Conservation (phyloP, 2,329 filamentous ascomycete species). For the Orbilia brochopaga region DNA sequence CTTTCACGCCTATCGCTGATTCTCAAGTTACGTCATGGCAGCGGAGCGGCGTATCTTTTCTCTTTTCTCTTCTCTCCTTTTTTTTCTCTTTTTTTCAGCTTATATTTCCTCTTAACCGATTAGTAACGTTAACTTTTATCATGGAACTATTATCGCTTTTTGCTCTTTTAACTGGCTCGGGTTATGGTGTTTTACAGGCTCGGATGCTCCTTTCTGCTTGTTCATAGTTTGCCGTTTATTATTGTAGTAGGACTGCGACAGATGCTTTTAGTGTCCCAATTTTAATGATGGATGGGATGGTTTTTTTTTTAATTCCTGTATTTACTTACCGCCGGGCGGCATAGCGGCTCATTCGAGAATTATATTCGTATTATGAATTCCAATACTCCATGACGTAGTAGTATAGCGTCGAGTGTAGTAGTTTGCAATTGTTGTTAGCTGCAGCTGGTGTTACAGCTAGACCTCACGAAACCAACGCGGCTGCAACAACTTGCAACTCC, state of each 20-base stretch:
- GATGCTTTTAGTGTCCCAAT: neutral
- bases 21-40: too few species aligned
- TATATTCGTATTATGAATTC: neutral
- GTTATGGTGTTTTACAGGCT: neutral
- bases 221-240: neutral
- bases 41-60: too few species aligned
- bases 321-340: neutral
- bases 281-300: slow-evolving; percentile 7
- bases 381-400: neutral
- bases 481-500: neutral
- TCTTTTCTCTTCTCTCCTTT: too few species aligned
- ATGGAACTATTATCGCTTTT: neutral
- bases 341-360: neutral
- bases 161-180: neutral
- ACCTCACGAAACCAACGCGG: too few species aligned
- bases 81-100: neutral
- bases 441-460: neutral
- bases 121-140: neutral
- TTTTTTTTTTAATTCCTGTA: neutral
- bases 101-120: neutral
- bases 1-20: too few species aligned
- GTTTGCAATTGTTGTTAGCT: neutral
- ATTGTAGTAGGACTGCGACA: neutral
- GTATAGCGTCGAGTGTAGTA: neutral
- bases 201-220: neutral